Evolutionary conservation across 106 monocot species (phyloP).

Genomic region (Dactylorhiza incarnata): DNA sequence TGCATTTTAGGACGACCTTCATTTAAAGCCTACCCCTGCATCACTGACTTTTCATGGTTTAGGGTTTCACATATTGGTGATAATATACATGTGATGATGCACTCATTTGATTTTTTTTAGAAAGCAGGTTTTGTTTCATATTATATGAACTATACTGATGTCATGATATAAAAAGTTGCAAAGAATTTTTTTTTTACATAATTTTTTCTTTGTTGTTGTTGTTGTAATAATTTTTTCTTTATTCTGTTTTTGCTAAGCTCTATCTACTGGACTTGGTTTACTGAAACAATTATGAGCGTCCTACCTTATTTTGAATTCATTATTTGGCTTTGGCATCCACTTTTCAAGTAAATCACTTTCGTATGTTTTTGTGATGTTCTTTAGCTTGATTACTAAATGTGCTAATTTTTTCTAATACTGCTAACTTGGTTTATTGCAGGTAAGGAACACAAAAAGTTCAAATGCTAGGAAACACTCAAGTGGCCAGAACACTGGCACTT

Average conservation of each 20-base stretch:
- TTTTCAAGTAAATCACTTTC: not conserved
- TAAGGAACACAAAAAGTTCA: constrained; percentile 20
- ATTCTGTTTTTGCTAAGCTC: not conserved
- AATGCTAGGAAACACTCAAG: constrained; percentile 14
- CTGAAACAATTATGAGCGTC: not conserved
- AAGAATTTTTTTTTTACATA: not conserved
- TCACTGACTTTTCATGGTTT: no score
- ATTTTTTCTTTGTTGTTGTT: not conserved
- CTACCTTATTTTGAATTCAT: not conserved
- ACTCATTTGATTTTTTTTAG: not conserved
- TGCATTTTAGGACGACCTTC: no score
- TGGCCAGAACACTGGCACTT: constrained; percentile 12
- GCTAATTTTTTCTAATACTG: not conserved
- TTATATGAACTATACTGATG: not conserved
- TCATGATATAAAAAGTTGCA: not conserved
- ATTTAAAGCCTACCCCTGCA: no score
- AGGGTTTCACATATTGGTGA: no score
- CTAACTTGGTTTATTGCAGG: constrained; percentile 20
- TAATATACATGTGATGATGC: no score
- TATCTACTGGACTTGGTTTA: not conserved
- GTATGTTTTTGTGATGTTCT: not conserved
- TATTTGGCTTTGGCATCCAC: not conserved
- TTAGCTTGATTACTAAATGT: not conserved
- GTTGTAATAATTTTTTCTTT: no score
- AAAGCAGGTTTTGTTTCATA: not conserved